Conservation (phyloP, 371 early-diverging fungal species). For the Mucor indicus region DNA sequence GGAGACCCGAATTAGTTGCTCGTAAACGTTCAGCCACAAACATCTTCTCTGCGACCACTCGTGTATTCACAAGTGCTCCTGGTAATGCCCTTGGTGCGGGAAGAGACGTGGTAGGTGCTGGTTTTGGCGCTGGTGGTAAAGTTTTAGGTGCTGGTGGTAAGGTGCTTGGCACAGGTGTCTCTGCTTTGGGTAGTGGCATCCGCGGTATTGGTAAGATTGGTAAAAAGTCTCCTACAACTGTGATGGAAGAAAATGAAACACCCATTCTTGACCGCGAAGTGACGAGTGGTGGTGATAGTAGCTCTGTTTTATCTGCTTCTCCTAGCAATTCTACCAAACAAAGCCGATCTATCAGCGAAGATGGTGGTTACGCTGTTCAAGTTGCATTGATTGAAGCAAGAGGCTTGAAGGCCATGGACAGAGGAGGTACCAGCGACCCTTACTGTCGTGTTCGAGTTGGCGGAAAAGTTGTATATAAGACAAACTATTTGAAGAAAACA, state of each 20-base stretch:
- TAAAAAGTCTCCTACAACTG: not conserved
- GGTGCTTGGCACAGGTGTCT: slow-evolving; percentile 32
- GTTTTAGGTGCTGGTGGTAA: slow-evolving; percentile 37
- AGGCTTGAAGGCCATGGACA: slow-evolving; percentile 58
- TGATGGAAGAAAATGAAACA: not conserved
- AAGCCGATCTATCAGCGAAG: not conserved
- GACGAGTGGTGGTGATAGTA: slow-evolving; percentile 1
- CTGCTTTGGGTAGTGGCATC: slow-evolving; percentile 34
- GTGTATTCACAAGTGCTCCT: slow-evolving; percentile 39
- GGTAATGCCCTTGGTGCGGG: slow-evolving; percentile 38
- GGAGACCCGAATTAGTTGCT: slow-evolving; percentile 47
- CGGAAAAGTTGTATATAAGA: slow-evolving; percentile 68
- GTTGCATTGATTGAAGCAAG: slow-evolving; percentile 55
- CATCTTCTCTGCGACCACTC: slow-evolving; percentile 41
- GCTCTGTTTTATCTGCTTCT: slow-evolving; percentile 8
- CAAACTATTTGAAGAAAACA: slow-evolving; percentile 76
- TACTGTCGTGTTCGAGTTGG: slow-evolving; percentile 58
- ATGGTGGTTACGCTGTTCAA: slow-evolving; percentile 30
- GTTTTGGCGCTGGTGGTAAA: slow-evolving; percentile 33
- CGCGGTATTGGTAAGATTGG: slow-evolving; percentile 7
- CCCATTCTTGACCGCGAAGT: not conserved
- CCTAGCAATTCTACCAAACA: slow-evolving; percentile 13
- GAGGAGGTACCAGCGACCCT: slow-evolving; percentile 61
- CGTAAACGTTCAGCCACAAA: slow-evolving; percentile 38
- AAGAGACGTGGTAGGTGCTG: slow-evolving; percentile 35